phyloP scores from a whole-genome alignment of 1,139 yeast genomes.

The Martiniozyma asiatica region DNA sequence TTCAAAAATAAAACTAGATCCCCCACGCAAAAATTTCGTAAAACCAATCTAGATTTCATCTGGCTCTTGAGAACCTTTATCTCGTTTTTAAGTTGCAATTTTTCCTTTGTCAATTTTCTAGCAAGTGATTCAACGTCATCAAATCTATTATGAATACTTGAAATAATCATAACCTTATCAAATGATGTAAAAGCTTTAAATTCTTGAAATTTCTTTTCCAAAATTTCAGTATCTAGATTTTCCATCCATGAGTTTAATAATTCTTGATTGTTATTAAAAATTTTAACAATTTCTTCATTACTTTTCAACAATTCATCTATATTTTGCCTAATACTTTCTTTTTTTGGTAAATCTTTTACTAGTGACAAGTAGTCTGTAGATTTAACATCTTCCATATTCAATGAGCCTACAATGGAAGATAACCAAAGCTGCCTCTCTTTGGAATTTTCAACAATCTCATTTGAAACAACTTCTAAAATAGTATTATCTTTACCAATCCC shows the following conservation, averaged over 20 bases:
- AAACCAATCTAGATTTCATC: conserved; percentile 43
- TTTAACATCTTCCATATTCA: conserved; percentile 14
- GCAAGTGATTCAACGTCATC: conserved; percentile 89
- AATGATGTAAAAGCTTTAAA: conserved; percentile 24
- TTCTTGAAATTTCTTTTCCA: conserved; percentile 11
- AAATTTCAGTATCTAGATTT: neutral
- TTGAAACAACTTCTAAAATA: conserved; percentile 19
- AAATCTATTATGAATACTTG: conserved; percentile 65
- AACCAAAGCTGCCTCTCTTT: conserved; percentile 19
- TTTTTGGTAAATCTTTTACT: neutral
- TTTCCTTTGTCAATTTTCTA: conserved; percentile 70
- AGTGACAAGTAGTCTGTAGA: conserved; percentile 9
- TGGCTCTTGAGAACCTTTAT: conserved; percentile 26
- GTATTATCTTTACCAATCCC: conserved; percentile 14
- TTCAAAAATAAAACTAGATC: conserved; percentile 80
- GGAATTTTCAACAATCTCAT: conserved; percentile 22
- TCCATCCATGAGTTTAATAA: conserved; percentile 6
- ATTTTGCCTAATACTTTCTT: neutral
- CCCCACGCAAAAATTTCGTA: conserved; percentile 51
- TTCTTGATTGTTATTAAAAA: conserved; percentile 10
- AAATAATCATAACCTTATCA: conserved; percentile 43
- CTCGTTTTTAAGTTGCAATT: conserved; percentile 39
- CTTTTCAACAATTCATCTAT: conserved; percentile 4
- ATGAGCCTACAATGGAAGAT: conserved; percentile 9
- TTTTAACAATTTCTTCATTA: conserved; percentile 6